A percentile compares a stretch with the other conserved stretches of the same genome.
phyloP scores from a whole-genome alignment of 176 grass and related monocot genomes.

The Bolboschoenus planiculmis region DNA sequence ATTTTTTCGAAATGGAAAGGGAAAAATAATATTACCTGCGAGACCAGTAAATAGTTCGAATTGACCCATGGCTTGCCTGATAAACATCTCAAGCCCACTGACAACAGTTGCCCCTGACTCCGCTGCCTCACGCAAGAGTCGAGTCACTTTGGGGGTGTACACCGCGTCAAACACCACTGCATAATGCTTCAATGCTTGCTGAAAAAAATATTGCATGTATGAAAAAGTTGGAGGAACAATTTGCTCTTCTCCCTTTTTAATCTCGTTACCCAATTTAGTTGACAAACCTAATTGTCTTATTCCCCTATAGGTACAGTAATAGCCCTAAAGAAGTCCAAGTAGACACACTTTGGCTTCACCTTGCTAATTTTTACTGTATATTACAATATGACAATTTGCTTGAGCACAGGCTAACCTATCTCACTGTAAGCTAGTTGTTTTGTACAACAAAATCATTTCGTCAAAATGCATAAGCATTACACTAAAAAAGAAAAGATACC shows the following conservation, averaged over 20 bases:
- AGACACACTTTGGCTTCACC: not conserved
- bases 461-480: not conserved
- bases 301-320: not conserved
- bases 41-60: constrained; percentile 86
- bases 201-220: constrained; percentile 29
- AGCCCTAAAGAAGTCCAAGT: not conserved
- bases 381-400: not conserved
- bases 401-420: not conserved
- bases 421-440: not conserved
- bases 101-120: constrained; percentile 77
- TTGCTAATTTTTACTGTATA: not conserved
- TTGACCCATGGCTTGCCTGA: constrained; percentile 86
- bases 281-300: not conserved
- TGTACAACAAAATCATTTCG: not conserved
- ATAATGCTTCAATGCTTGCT: constrained; percentile 87
- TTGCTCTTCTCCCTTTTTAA: not conserved
- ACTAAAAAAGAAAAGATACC: not conserved
- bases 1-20: not conserved
- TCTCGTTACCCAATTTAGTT: not conserved
- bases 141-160: constrained; percentile 87
- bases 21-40: constrained; percentile 37
- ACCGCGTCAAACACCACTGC: constrained; percentile 89
- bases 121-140: constrained; percentile 72
- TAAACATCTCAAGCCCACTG: constrained; percentile 98
- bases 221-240: not conserved